These are phyloP conservation scores for Agrocybe chaxingu DNA, from an alignment of 768 basidiomycete species.

Conservation along the genomic window DNA sequence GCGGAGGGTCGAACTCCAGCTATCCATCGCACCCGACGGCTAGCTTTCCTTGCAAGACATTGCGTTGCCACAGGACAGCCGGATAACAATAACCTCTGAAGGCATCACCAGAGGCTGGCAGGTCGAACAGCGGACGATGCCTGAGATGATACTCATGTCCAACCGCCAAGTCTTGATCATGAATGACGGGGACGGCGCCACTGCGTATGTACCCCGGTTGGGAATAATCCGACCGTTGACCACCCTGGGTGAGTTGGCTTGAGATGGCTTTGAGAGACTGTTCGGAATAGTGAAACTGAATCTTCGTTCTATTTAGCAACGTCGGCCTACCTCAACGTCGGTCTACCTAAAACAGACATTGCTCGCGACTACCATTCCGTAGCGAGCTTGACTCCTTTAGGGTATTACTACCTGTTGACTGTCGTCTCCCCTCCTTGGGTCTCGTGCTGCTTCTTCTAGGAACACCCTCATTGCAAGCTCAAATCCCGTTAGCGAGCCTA, in stretches of 20 bases:
- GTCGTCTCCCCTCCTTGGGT: background rate
- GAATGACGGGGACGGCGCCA: slow-evolving; percentile 40
- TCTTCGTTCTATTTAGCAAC: slow-evolving; percentile 49
- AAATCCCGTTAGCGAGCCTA: slow-evolving; percentile 35
- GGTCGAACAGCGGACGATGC: slow-evolving; percentile 38
- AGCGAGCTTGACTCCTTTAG: slow-evolving; percentile 49
- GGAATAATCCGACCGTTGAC: slow-evolving; percentile 21
- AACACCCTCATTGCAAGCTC: slow-evolving; percentile 38
- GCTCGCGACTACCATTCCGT: slow-evolving; percentile 60
- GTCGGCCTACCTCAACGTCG: slow-evolving; percentile 33
- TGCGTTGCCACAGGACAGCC: slow-evolving; percentile 38
- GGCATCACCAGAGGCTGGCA: slow-evolving; percentile 40
- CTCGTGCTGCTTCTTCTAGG: slow-evolving; percentile 1
- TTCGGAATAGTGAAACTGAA: slow-evolving; percentile 17
- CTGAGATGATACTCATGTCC: slow-evolving; percentile 33
- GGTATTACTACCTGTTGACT: slow-evolving; percentile 14
- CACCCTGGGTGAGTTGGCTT: slow-evolving; percentile 17
- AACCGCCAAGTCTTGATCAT: slow-evolving; percentile 40
- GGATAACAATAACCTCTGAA: slow-evolving; percentile 33
- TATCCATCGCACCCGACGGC: slow-evolving; percentile 18
- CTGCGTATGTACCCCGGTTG: slow-evolving; percentile 20
- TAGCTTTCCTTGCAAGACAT: slow-evolving; percentile 34
- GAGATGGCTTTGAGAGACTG: too few relatives aligned
- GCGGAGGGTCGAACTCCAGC: slow-evolving; percentile 36
- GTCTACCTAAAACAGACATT: slow-evolving; percentile 37